Conservation (phyloP, 768 basidiomycete genomes). For the Pisolithus tinctorius region DNA sequence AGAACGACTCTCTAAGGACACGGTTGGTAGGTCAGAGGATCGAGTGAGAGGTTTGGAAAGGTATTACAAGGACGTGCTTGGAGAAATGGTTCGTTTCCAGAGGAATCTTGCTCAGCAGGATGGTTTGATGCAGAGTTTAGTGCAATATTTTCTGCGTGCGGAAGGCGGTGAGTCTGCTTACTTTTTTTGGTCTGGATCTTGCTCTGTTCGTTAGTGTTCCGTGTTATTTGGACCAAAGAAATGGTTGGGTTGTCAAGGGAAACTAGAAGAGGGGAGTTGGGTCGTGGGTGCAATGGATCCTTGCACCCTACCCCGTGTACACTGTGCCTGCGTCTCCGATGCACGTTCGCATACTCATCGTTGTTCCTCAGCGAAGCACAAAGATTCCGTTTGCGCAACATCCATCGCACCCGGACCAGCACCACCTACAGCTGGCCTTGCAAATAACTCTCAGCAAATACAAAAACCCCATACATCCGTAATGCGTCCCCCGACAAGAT, state of each 20-base stretch:
- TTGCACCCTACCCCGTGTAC: too few species aligned
- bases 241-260: too few species aligned
- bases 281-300: too few species aligned
- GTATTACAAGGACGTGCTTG: constrained; percentile 61
- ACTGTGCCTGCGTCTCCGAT: too few species aligned
- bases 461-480: background rate
- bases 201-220: constrained; percentile 6
- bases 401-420: constrained; percentile 2
- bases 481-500: constrained; percentile 14
- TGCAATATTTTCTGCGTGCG: constrained; percentile 72
- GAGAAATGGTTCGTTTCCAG: constrained; percentile 69
- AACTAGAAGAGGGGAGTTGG: too few species aligned
- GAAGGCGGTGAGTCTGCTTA: constrained; percentile 45
- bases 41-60: constrained; percentile 54
- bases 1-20: constrained; percentile 25
- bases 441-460: constrained; percentile 3
- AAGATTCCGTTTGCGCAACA: constrained; percentile 9
- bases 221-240: background rate
- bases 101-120: constrained; percentile 79
- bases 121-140: constrained; percentile 70
- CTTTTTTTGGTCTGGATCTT: constrained; percentile 25
- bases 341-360: too few species aligned
- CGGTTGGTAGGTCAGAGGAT: constrained; percentile 35
- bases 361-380: constrained; percentile 15
- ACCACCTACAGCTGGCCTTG: constrained; percentile 4